Evolutionary conservation across 345 rosid species (phyloP).

Genomic region (Melastoma malabathricum): DNA sequence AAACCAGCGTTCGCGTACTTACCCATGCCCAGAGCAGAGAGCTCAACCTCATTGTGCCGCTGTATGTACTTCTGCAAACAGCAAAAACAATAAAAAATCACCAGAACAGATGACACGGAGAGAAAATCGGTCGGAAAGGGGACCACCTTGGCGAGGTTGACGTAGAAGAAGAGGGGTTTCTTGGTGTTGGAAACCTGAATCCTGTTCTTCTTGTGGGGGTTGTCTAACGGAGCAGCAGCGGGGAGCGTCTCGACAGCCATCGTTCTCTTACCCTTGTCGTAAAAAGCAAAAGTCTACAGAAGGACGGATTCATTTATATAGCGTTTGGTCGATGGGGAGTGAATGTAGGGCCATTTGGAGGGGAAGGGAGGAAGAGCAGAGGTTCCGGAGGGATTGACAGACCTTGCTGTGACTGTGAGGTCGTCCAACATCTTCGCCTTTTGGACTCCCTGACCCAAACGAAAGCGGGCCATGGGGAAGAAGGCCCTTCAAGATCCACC

Average conservation of each 20-base stretch:
- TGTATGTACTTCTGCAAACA: constrained; percentile 69
- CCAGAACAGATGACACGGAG: too few species aligned
- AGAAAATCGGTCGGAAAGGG: too few species aligned
- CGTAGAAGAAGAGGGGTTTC: constrained; percentile 17
- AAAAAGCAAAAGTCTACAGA: background rate
- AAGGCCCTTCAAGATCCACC: too few species aligned
- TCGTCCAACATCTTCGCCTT: too few species aligned
- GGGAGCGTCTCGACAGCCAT: constrained; percentile 1
- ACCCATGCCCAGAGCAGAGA: constrained; percentile 96
- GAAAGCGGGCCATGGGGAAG: too few species aligned
- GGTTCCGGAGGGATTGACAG: too few species aligned
- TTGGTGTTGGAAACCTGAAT: constrained; percentile 18
- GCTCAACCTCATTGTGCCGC: constrained; percentile 82
- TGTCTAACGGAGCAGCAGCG: background rate
- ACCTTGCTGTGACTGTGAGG: too few species aligned
- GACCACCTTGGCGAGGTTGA: constrained; percentile 19
- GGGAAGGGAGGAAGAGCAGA: too few species aligned
- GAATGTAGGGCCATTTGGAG: too few species aligned
- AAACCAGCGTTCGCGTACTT: background rate
- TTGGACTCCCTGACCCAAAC: too few species aligned
- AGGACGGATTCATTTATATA: too few species aligned
- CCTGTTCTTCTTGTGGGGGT: constrained; percentile 13
- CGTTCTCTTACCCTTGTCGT: background rate
- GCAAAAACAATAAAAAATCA: background rate
- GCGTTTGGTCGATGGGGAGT: too few species aligned